Base-by-base conservation (phyloP, 768 basidiomycete genomes). In the Lactifluus volemus region DNA sequence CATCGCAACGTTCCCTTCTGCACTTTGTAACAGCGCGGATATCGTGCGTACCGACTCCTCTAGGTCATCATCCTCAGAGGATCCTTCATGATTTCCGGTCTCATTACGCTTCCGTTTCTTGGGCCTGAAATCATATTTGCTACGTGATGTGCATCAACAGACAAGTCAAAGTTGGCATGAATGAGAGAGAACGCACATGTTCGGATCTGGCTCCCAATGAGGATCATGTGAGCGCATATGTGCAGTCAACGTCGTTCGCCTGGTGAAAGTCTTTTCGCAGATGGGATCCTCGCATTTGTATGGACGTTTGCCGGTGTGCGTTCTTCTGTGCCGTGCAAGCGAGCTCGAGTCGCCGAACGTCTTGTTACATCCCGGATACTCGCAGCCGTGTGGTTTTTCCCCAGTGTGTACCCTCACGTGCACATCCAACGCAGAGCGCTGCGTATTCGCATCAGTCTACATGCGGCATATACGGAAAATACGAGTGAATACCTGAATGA, bases 321-420 rank as follows among this genome's bases (percentile, higher is more conserved):
- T 93, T 66, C 93, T 83, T 55, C 93, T 84, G 76, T 96, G 93
- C 63, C 93, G 84, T 52, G 93, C 92, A 49, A 96, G 81, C 74
- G 88, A 90, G 68, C 91, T 92, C 4, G 92, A 95, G 70, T 96
- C 92, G 50, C 89, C 85, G 74, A 95, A 96, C 0, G 88, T 89
- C 76, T 89, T 92, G 52, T 80, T 82, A 72, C 92, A 96, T 8
- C 84, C 88, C 3, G 88, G 88, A 71, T 92, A 92, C 75, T 92
- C 89, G 75, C 93, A 96, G 52, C 79, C 82, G 71, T 96, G 93
- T 10, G 93, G 93, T 68, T 92, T 90, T 75, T 96, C 93, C 42
- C 93, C 93, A 5, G 93, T 94, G 70, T 96, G 93, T 3, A 92
- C 90, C 19, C 93, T 85, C 53, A 80, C 78, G 71, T 96, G 93